Percentiles rank a stretch among this genome's conserved stretches.
Evolutionary conservation across 1,284 basidiomycete genomes (phyloP).

Genomic region (Sanguinoderma infundibulare): DNA sequence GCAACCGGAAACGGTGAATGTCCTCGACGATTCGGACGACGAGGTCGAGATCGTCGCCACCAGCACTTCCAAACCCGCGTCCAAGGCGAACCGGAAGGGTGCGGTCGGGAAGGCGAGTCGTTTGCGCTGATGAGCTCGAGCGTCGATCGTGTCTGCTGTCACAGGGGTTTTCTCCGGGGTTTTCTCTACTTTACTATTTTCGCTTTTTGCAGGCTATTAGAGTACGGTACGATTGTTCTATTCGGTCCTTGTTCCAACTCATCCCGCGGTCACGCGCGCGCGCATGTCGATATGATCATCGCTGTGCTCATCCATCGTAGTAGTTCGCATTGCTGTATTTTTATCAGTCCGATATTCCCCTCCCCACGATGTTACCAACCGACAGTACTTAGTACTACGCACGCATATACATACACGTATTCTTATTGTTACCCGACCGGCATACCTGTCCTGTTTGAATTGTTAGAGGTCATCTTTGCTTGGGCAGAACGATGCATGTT

Average conservation of each 20-base stretch:
- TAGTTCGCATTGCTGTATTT: slow-evolving; percentile 22
- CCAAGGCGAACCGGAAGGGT: slow-evolving; percentile 11
- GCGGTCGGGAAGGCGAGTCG: slow-evolving; percentile 10
- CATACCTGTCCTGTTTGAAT: background rate
- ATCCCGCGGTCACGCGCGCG: background rate
- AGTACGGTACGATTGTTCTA: slow-evolving; percentile 6
- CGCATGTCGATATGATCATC: background rate
- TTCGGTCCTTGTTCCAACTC: background rate
- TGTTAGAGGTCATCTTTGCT: background rate
- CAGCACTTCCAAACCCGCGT: slow-evolving; percentile 27
- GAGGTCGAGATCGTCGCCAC: slow-evolving; percentile 57
- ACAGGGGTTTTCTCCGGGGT: background rate
- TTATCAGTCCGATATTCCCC: slow-evolving; percentile 11
- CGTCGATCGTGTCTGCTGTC: too few species aligned
- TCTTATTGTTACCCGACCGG: background rate
- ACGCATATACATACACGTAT: background rate
- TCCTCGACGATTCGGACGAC: slow-evolving; percentile 51
- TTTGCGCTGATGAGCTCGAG: slow-evolving; percentile 8
- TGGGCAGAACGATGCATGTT: background rate
- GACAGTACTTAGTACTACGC: background rate
- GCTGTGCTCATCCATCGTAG: slow-evolving; percentile 4
- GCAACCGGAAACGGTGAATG: slow-evolving; percentile 34
- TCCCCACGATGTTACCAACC: background rate
- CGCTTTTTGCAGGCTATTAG: slow-evolving; percentile 5
- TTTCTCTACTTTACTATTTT: slow-evolving; percentile 14